A percentile compares a stretch with the other conserved stretches of the same genome.
Conservation (phyloP, 495 filamentous ascomycete species). For the Staphylotrichum tortipilum region DNA sequence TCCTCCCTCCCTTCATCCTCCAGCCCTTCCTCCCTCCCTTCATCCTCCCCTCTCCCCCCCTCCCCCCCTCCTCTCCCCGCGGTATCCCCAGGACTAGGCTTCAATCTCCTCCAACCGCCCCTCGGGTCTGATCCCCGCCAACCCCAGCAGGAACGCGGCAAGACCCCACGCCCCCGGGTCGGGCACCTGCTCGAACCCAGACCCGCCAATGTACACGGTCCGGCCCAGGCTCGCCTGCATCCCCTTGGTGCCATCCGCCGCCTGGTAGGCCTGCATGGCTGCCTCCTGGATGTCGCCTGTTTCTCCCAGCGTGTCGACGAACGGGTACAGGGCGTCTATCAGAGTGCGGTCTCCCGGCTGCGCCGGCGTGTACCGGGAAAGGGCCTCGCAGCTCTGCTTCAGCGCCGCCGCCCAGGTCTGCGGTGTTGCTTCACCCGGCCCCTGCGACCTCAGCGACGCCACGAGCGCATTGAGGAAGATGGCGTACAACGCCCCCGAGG, state of each 20-base stretch:
- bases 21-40: constrained; percentile 62
- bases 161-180: constrained; percentile 89
- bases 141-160: constrained; percentile 67
- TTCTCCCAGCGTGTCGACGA: constrained; percentile 59
- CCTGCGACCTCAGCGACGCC: constrained; percentile 57
- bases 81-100: too few species aligned
- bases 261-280: constrained; percentile 64
- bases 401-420: constrained; percentile 71
- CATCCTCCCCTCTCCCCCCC: constrained; percentile 15
- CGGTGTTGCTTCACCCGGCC: constrained; percentile 35
- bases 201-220: constrained; percentile 86
- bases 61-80: constrained; percentile 20
- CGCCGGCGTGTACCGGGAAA: constrained; percentile 83
- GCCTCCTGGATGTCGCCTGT: constrained; percentile 59
- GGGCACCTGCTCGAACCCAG: constrained; percentile 69
- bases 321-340: constrained; percentile 83
- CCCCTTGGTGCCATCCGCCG: constrained; percentile 73
- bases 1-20: constrained; percentile 23
- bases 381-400: constrained; percentile 55
- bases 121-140: constrained; percentile 53
- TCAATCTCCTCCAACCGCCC: too few species aligned
- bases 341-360: constrained; percentile 82
- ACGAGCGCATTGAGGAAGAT: constrained; percentile 93
- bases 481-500: constrained; percentile 87
- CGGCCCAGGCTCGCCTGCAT: constrained; percentile 87